These are phyloP conservation scores for Cladophialophora chaetospira DNA, from an alignment of 2,329 filamentous ascomycete genomes.

Conservation along the genomic window DNA sequence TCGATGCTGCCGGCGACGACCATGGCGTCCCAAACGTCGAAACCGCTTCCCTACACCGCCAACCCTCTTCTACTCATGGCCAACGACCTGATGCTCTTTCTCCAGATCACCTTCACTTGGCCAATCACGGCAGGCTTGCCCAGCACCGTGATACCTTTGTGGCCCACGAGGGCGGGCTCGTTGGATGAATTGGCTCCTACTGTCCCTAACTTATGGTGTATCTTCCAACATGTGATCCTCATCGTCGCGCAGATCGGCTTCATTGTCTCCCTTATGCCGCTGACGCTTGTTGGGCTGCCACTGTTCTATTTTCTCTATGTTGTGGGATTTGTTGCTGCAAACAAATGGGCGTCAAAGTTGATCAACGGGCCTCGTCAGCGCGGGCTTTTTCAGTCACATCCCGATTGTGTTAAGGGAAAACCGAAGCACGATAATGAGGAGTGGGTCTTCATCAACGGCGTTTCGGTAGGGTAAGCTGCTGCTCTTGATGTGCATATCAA, in stretches of 20 bases:
- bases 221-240: constrained; percentile 62
- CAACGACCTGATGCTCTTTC: constrained; percentile 44
- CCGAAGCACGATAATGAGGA: constrained; percentile 18
- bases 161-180: constrained; percentile 52
- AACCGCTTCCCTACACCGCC: constrained; percentile 42
- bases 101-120: constrained; percentile 35
- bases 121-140: constrained; percentile 47
- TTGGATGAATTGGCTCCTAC: constrained; percentile 62
- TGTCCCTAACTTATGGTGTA: constrained; percentile 55
- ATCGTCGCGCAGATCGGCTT: constrained; percentile 62
- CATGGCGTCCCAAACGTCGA: constrained; percentile 33
- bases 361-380: constrained; percentile 38
- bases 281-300: constrained; percentile 49
- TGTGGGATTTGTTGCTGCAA: constrained; percentile 35
- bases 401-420: constrained; percentile 14
- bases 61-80: constrained; percentile 44
- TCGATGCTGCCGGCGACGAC: constrained; percentile 39
- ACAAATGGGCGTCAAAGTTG: constrained; percentile 36
- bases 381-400: constrained; percentile 19
- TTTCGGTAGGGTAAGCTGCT: constrained; percentile 46
- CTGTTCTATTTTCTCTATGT: constrained; percentile 37
- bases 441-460: constrained; percentile 81
- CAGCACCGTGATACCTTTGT: constrained; percentile 62
- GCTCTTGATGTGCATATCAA: no score
- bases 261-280: constrained; percentile 59